A percentile compares a stretch with the other conserved stretches of the same genome.
Conservation (phyloP, 345 rosid genomes). For the Dipteronia sinensis region DNA sequence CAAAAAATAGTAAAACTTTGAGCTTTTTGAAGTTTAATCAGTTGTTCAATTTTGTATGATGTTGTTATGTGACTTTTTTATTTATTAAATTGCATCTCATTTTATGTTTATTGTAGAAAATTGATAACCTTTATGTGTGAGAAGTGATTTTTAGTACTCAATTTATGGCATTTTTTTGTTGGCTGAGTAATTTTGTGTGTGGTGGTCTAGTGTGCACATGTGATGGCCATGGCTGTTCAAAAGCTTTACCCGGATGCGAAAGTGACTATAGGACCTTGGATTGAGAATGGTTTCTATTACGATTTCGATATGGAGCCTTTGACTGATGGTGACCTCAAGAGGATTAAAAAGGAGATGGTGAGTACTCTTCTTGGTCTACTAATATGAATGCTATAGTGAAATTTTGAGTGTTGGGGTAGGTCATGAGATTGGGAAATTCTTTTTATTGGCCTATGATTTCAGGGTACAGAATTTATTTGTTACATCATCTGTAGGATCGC, state of each 20-base stretch:
- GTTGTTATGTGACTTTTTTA: not conserved
- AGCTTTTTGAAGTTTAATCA: not conserved
- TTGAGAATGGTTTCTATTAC: slow-evolving; percentile 88
- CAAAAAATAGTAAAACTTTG: not conserved
- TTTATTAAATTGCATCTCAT: not conserved
- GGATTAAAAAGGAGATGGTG: slow-evolving; percentile 97
- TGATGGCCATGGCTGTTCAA: slow-evolving; percentile 99
- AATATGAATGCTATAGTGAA: not conserved
- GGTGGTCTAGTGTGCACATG: slow-evolving; percentile 82
- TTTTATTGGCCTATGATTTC: slow-evolving; percentile 47
- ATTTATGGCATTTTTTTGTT: not conserved
- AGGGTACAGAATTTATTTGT: slow-evolving; percentile 47
- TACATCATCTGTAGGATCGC: slow-evolving; percentile 78
- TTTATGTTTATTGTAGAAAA: not conserved
- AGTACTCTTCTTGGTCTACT: slow-evolving; percentile 32
- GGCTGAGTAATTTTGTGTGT: not conserved
- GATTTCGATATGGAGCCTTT: slow-evolving; percentile 94
- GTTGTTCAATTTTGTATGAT: not conserved
- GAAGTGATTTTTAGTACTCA: not conserved
- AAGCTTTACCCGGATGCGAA: slow-evolving; percentile 86
- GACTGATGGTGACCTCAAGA: slow-evolving; percentile 85
- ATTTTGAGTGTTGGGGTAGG: not conserved
- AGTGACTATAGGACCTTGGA: slow-evolving; percentile 98
- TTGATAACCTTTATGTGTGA: not conserved
- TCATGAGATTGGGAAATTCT: slow-evolving; percentile 24